phyloP scores from a whole-genome alignment of 441 rosid species.

The Eruca vesicaria region DNA sequence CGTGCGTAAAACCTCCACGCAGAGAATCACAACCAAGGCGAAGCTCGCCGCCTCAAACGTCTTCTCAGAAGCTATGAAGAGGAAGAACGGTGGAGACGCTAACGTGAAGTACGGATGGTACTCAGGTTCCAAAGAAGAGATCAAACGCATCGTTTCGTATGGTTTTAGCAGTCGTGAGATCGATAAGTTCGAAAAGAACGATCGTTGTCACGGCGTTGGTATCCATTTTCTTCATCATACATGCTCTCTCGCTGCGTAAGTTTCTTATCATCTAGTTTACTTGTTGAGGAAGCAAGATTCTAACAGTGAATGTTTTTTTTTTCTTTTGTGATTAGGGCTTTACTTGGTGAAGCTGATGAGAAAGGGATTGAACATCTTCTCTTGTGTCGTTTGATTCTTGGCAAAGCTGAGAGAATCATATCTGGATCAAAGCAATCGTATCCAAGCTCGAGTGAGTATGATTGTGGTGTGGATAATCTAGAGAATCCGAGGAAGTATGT shows the following conservation, averaged over 20 bases:
- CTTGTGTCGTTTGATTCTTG: slow-evolving; percentile 58
- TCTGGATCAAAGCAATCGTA: slow-evolving; percentile 42
- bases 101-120: slow-evolving; percentile 49
- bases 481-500: slow-evolving; percentile 41
- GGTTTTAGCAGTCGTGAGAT: slow-evolving; percentile 40
- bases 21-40: slow-evolving; percentile 28
- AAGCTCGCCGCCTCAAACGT: slow-evolving; percentile 32
- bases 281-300: neutral
- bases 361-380: slow-evolving; percentile 48
- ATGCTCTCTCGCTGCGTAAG: slow-evolving; percentile 37
- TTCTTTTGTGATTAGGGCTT: slow-evolving; percentile 19
- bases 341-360: slow-evolving; percentile 37
- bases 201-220: slow-evolving; percentile 33
- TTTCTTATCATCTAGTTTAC: neutral
- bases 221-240: slow-evolving; percentile 34
- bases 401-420: slow-evolving; percentile 46
- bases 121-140: slow-evolving; percentile 41
- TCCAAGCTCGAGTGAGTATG: slow-evolving; percentile 51
- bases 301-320: slow-evolving; percentile 30
- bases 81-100: slow-evolving; percentile 41
- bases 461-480: slow-evolving; percentile 59
- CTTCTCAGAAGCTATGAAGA: slow-evolving; percentile 36
- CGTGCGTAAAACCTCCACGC: slow-evolving; percentile 37
- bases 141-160: slow-evolving; percentile 32
- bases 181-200: neutral